A percentile compares a stretch with the other conserved stretches of the same genome.
phyloP scores from a whole-genome alignment of 768 basidiomycete genomes.

The Kwoniella sp. region DNA sequence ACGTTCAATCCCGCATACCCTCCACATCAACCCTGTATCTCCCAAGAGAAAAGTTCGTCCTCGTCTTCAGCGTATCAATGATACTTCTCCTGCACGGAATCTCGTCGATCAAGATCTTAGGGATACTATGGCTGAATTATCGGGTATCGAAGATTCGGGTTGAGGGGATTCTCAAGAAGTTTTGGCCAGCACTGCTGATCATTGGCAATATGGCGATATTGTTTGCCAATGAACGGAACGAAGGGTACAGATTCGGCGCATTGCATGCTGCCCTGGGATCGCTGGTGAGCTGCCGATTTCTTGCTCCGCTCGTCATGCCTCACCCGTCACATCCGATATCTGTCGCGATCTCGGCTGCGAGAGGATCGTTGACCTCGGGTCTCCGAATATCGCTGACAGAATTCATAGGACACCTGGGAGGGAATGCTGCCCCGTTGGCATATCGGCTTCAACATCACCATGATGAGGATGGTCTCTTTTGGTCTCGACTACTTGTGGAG shows the following conservation, averaged over 20 bases:
- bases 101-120: slow-evolving; percentile 73
- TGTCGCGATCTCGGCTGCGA: no score
- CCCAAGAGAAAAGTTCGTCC: slow-evolving; percentile 30
- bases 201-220: slow-evolving; percentile 72
- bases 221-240: slow-evolving; percentile 72
- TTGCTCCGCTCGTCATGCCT: no score
- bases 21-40: slow-evolving; percentile 1
- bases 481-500: slow-evolving; percentile 89
- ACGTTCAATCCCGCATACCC: slow-evolving; percentile 16
- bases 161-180: slow-evolving; percentile 2
- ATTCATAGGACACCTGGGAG: slow-evolving; percentile 54
- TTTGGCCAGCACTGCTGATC: slow-evolving; percentile 64
- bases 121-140: slow-evolving; percentile 74
- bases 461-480: slow-evolving; percentile 89
- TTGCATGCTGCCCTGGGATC: slow-evolving; percentile 64
- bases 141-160: slow-evolving; percentile 61
- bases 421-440: slow-evolving; percentile 93
- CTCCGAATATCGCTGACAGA: slow-evolving; percentile 15
- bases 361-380: no score
- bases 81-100: slow-evolving; percentile 78
- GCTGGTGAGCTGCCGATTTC: slow-evolving; percentile 64
- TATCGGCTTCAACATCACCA: slow-evolving; percentile 91
- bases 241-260: slow-evolving; percentile 71
- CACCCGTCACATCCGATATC: no score
- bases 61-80: slow-evolving; percentile 65